Evolutionary conservation across 164 flowering plant genomes (phyloP).

Genomic region (Chimonanthus salicifolius): DNA sequence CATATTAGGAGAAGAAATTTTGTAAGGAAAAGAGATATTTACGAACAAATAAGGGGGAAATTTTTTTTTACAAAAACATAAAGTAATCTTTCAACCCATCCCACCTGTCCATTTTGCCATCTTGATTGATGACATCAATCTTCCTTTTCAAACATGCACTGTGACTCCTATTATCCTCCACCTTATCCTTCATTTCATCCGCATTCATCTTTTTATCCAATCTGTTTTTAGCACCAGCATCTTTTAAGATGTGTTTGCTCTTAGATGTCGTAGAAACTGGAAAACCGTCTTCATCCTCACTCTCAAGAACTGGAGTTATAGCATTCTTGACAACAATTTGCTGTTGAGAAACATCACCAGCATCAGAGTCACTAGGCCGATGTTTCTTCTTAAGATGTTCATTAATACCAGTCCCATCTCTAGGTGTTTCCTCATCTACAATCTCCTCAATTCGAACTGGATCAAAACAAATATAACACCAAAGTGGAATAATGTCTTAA

Average conservation of each 20-base stretch:
- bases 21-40: no score
- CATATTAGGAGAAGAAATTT: no score
- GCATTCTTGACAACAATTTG: constrained; percentile 42
- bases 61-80: no score
- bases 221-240: constrained; percentile 18
- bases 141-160: constrained; percentile 39
- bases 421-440: constrained; percentile 59
- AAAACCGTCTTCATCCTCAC: constrained; percentile 98
- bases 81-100: not conserved
- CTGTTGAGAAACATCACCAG: constrained; percentile 19
- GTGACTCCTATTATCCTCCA: constrained; percentile 19
- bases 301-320: constrained; percentile 35
- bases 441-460: constrained; percentile 92
- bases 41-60: no score
- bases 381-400: constrained; percentile 37
- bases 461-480: not conserved
- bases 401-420: constrained; percentile 24
- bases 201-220: constrained; percentile 19
- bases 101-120: constrained; percentile 41
- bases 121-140: constrained; percentile 27
- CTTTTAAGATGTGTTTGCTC: constrained; percentile 14
- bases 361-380: constrained; percentile 24
- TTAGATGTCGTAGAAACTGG: constrained; percentile 39
- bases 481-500: not conserved
- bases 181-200: constrained; percentile 31